Conservation (phyloP, 164 flowering plant species). For the Malania oleifera region DNA sequence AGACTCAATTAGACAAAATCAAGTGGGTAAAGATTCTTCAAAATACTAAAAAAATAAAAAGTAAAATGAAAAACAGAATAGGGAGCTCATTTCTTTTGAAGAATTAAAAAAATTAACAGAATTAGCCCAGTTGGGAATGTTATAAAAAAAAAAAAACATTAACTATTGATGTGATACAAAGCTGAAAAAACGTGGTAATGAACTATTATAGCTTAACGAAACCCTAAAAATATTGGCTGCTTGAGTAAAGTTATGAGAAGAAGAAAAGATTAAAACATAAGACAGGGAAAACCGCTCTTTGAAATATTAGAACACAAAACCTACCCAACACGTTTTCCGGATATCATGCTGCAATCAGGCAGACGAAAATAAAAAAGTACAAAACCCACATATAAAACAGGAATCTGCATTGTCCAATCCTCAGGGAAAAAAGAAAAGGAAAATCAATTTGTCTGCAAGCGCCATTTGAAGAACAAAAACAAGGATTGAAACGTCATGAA, state of each 20-base stretch:
- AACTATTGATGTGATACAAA: neutral
- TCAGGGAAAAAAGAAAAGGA: neutral
- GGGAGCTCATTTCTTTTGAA: too few relatives aligned
- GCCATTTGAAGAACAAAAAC: neutral
- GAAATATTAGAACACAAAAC: neutral
- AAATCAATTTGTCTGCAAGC: neutral
- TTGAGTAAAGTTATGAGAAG: too few relatives aligned
- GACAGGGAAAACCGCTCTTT: too few relatives aligned
- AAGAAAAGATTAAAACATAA: too few relatives aligned
- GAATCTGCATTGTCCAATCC: neutral
- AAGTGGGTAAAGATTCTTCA: neutral
- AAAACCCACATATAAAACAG: conserved; percentile 6
- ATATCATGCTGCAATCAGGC: too few relatives aligned
- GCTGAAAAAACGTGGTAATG: too few relatives aligned
- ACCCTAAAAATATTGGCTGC: too few relatives aligned
- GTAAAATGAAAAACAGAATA: too few relatives aligned
- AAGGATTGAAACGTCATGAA: neutral
- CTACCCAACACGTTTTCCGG: too few relatives aligned
- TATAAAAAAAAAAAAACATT: conserved; percentile 2
- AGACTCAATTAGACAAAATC: conserved; percentile 3
- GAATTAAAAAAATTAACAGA: too few relatives aligned
- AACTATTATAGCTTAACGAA: too few relatives aligned
- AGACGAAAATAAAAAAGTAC: neutral
- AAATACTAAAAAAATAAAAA: too few relatives aligned
- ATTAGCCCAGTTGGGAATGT: neutral